A percentile compares a stretch with the other conserved stretches of the same genome.
phyloP scores from a whole-genome alignment of 768 basidiomycete genomes.

The Symmetrospora coprosmae region DNA sequence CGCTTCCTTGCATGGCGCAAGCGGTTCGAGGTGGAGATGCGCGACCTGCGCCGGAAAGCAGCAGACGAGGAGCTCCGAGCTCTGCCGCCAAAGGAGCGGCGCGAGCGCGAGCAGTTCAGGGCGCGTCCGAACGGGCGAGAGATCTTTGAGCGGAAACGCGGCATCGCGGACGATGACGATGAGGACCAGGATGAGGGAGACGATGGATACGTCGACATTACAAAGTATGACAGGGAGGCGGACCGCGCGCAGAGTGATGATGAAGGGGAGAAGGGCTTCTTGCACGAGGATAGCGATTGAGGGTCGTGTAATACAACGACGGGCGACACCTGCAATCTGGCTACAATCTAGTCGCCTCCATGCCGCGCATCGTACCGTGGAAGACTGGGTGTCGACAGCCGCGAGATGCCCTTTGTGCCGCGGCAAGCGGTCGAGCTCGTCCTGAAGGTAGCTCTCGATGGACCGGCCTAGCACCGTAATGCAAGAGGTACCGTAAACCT shows the following conservation, averaged over 20 bases:
- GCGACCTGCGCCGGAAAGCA: conserved; percentile 48
- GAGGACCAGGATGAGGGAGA: conserved; percentile 64
- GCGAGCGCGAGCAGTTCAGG: not conserved
- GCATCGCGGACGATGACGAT: conserved; percentile 53
- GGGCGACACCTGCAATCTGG: too few relatives aligned
- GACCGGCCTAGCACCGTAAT: too few relatives aligned
- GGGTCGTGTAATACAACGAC: too few relatives aligned
- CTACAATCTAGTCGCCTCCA: too few relatives aligned
- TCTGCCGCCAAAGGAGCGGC: conserved; percentile 44
- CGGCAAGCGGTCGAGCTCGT: too few relatives aligned
- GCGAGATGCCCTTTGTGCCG: too few relatives aligned
- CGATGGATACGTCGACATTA: conserved; percentile 70
- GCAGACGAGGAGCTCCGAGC: conserved; percentile 65
- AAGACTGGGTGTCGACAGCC: too few relatives aligned
- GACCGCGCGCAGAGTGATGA: conserved; percentile 39
- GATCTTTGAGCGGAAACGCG: conserved; percentile 69
- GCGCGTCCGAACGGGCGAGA: conserved; percentile 55
- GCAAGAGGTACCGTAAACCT: too few relatives aligned
- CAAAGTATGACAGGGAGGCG: conserved; percentile 64
- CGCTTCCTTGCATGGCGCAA: conserved; percentile 69
- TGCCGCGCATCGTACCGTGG: too few relatives aligned
- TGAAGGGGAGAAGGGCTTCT: conserved; percentile 55
- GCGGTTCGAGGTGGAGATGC: conserved; percentile 59
- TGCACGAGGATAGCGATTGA: too few relatives aligned
- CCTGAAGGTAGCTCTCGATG: too few relatives aligned